These are phyloP conservation scores for Epichloe glyceriae DNA, from an alignment of 2,329 filamentous ascomycete species.

Conservation along the genomic window DNA sequence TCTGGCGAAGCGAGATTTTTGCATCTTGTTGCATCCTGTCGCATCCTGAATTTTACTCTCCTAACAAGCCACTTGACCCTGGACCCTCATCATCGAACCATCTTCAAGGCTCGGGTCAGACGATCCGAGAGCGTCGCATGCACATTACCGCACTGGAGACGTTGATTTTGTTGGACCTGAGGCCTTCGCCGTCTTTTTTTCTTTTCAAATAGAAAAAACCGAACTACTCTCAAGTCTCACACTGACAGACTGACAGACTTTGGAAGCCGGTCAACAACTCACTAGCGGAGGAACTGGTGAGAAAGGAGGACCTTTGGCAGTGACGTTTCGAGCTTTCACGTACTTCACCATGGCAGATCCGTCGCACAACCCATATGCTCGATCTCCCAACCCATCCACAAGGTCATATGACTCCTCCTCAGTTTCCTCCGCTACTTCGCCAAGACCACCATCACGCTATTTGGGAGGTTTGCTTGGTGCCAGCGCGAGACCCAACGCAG, in stretches of 20 bases:
- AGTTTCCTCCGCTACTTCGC: conserved; percentile 48
- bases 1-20: conserved; percentile 9
- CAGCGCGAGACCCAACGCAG: conserved; percentile 35
- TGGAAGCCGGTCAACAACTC: neutral
- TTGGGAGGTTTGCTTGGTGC: conserved; percentile 38
- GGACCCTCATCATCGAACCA: neutral
- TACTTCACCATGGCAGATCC: conserved; percentile 35
- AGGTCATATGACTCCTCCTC: conserved; percentile 53
- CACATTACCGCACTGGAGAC: neutral
- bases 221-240: neutral
- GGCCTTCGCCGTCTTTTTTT: neutral
- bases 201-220: neutral
- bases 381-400: conserved; percentile 48
- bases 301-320: neutral
- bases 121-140: neutral
- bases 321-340: neutral
- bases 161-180: neutral
- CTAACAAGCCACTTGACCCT: neutral
- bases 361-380: conserved; percentile 43
- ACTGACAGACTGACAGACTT: neutral
- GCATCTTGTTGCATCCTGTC: conserved; percentile 8
- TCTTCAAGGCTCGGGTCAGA: neutral
- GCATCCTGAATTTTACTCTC: conserved; percentile 1
- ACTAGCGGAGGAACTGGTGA: neutral
- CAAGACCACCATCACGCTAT: conserved; percentile 40